Percentiles rank a stretch among this genome's conserved stretches.
Evolutionary conservation across 441 rosid genomes (phyloP).

Genomic region (Arabidopsis lyrata): DNA sequence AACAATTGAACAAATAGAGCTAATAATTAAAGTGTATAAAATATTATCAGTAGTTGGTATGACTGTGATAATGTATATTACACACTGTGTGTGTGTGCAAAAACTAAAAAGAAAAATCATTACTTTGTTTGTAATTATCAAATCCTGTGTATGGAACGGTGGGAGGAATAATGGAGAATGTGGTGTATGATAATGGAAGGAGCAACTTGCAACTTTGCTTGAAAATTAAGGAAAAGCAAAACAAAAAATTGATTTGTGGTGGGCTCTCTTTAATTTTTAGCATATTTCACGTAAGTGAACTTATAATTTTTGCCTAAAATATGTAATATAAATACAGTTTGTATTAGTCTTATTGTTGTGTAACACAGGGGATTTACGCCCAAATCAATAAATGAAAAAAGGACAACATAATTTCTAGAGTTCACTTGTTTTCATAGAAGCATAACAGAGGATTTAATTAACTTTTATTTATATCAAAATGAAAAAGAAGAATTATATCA

Average conservation of each 20-base stretch:
- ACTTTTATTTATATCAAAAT: no score
- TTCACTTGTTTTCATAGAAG: background rate
- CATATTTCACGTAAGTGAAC: conserved; percentile 26
- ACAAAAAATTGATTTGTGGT: conserved; percentile 46
- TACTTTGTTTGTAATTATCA: conserved; percentile 34
- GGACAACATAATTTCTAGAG: background rate
- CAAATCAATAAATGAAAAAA: no score
- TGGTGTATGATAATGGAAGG: conserved; percentile 43
- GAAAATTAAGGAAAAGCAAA: conserved; percentile 54
- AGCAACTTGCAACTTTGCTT: conserved; percentile 73
- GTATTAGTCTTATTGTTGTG: no score
- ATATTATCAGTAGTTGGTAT: background rate
- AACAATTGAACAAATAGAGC: background rate
- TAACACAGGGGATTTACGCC: background rate
- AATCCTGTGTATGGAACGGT: conserved; percentile 40
- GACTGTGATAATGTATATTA: conserved; percentile 19
- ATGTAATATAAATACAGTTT: no score
- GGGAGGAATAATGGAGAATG: conserved; percentile 48
- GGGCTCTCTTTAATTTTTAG: conserved; percentile 54
- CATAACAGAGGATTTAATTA: background rate
- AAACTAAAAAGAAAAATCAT: conserved; percentile 19
- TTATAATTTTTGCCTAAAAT: background rate
- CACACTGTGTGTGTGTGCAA: conserved; percentile 13
- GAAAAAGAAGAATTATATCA: background rate
- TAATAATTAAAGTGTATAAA: background rate